Conservation (phyloP, 1,284 basidiomycete genomes). For the Fomitopsis palustris region DNA sequence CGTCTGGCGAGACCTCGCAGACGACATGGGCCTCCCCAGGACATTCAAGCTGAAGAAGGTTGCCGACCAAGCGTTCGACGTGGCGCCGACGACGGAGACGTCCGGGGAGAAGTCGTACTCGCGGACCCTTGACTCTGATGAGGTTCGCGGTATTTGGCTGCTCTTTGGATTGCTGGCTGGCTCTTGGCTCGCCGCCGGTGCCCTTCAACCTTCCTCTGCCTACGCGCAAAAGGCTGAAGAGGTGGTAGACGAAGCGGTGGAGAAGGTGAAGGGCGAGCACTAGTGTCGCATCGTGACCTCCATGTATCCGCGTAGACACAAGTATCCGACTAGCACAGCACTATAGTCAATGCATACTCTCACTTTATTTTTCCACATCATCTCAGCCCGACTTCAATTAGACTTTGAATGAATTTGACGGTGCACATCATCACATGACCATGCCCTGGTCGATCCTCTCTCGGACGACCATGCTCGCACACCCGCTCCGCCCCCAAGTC, state of each 20-base stretch:
- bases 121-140: conserved; percentile 47
- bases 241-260: conserved; percentile 12
- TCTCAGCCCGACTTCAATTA: background rate
- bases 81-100: conserved; percentile 22
- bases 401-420: background rate
- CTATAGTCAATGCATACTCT: background rate
- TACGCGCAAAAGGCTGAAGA: conserved; percentile 22
- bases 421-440: conserved; percentile 3
- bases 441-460: background rate
- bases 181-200: conserved; percentile 48
- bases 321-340: no score
- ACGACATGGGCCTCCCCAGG: conserved; percentile 35
- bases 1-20: conserved; percentile 33
- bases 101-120: conserved; percentile 30
- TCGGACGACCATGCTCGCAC: conserved; percentile 18
- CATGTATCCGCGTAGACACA: background rate
- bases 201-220: conserved; percentile 27
- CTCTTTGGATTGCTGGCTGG: conserved; percentile 51
- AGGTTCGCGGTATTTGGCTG: conserved; percentile 49
- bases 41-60: conserved; percentile 22
- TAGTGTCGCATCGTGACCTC: background rate
- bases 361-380: background rate
- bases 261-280: conserved; percentile 9
- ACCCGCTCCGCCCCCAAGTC: background rate
- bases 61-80: conserved; percentile 15